Conservation (phyloP, 768 basidiomycete species). For the Boletus rubescentipes region DNA sequence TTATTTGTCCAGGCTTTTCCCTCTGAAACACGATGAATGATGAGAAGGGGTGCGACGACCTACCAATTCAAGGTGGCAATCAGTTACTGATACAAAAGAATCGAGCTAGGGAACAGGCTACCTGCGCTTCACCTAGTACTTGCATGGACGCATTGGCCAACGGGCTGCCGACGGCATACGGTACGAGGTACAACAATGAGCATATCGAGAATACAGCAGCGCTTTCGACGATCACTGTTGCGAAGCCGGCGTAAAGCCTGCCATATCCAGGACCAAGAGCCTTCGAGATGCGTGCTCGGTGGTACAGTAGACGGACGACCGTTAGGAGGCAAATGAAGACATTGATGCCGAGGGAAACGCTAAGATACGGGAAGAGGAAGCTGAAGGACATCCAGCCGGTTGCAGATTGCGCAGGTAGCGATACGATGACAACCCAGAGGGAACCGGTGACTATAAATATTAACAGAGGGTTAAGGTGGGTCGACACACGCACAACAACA, state of each 20-base stretch:
- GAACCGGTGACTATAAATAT: conserved; percentile 24
- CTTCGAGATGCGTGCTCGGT: conserved; percentile 24
- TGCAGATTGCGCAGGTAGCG: conserved; percentile 18
- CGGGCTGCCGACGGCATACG: conserved; percentile 23
- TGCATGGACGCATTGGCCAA: conserved; percentile 31
- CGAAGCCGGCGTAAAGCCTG: conserved; percentile 31
- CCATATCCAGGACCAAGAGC: conserved; percentile 30
- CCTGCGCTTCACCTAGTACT: conserved; percentile 33
- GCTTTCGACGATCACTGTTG: conserved; percentile 36
- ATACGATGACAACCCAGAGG: conserved; percentile 30
- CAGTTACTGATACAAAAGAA: background rate
- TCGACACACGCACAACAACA: background rate
- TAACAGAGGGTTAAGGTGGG: background rate
- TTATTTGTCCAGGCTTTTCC: conserved; percentile 42
- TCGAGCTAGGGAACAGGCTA: background rate
- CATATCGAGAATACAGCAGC: conserved; percentile 33
- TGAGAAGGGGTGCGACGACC: conserved; percentile 48
- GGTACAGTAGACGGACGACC: conserved; percentile 33
- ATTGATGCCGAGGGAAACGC: conserved; percentile 34
- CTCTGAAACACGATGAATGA: conserved; percentile 47
- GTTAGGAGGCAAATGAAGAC: conserved; percentile 32
- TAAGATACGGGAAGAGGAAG: conserved; percentile 33
- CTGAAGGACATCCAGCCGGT: conserved; percentile 32
- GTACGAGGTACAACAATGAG: conserved; percentile 34
- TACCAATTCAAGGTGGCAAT: conserved; percentile 12